These are phyloP conservation scores for Trichoderma semiorbis DNA, from an alignment of 2,329 filamentous ascomycete genomes.

Conservation along the genomic window DNA sequence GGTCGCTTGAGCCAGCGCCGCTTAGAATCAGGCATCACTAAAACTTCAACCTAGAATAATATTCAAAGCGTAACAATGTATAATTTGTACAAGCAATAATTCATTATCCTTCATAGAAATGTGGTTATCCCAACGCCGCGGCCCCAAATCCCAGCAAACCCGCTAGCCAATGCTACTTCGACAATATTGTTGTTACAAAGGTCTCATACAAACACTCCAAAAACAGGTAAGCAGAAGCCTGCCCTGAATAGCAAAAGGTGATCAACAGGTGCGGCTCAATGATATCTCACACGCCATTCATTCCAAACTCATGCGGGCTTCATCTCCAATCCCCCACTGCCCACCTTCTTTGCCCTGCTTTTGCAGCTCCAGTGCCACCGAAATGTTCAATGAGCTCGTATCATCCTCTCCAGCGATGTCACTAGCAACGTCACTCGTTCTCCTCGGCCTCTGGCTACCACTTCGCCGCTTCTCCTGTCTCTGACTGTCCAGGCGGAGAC, in stretches of 20 bases:
- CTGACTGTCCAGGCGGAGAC: slow-evolving; percentile 10
- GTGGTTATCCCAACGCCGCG: background rate
- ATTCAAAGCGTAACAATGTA: background rate
- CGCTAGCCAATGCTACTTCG: slow-evolving; percentile 3
- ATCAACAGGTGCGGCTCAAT: background rate
- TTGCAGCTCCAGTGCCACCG: slow-evolving; percentile 52
- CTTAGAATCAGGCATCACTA: background rate
- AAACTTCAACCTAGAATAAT: background rate
- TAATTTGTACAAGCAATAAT: background rate
- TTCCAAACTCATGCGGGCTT: slow-evolving; percentile 78
- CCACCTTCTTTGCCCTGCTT: slow-evolving; percentile 52
- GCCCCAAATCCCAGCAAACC: background rate
- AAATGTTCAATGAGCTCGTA: slow-evolving; percentile 39
- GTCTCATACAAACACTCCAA: background rate
- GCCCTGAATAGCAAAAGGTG: background rate
- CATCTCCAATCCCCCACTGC: slow-evolving; percentile 78
- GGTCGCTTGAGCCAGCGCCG: background rate
- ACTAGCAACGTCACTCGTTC: slow-evolving; percentile 43
- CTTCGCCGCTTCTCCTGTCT: slow-evolving; percentile 21
- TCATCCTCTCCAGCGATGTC: slow-evolving; percentile 42
- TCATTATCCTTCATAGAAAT: background rate
- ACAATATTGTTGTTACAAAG: slow-evolving; percentile 3
- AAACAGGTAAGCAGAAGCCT: background rate
- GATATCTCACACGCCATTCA: slow-evolving; percentile 35
- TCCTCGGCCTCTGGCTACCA: slow-evolving; percentile 37